These are phyloP conservation scores for Colletotrichum cuscutae DNA, from an alignment of 2,329 filamentous ascomycete genomes.

Conservation along the genomic window DNA sequence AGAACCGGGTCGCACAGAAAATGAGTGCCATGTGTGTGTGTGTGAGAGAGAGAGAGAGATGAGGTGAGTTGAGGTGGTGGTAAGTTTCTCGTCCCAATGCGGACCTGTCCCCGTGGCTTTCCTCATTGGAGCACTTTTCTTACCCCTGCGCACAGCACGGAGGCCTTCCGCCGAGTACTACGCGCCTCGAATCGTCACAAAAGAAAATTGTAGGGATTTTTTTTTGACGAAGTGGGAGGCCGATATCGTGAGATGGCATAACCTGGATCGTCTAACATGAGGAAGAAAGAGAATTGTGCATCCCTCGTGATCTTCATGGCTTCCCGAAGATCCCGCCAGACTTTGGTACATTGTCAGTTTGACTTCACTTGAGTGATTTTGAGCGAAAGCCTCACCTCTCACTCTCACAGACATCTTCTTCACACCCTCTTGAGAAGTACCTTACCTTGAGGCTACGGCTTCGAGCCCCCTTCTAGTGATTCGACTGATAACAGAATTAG, in stretches of 20 bases:
- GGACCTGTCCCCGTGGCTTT: constrained; percentile 4
- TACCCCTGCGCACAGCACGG: constrained; percentile 20
- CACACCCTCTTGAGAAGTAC: background rate
- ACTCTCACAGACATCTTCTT: background rate
- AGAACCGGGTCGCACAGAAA: constrained; percentile 7
- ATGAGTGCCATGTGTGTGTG: background rate
- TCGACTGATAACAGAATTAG: background rate
- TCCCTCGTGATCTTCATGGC: constrained; percentile 20
- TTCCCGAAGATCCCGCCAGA: constrained; percentile 34
- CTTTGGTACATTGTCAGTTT: background rate
- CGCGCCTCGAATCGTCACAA: constrained; percentile 20
- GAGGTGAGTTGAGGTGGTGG: background rate
- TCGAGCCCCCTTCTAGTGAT: background rate
- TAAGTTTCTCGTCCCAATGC: constrained; percentile 4
- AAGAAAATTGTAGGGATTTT: background rate
- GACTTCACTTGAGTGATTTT: background rate
- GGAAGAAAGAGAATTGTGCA: background rate
- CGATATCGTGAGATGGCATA: constrained; percentile 11
- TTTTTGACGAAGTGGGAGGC: background rate
- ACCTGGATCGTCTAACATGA: constrained; percentile 5
- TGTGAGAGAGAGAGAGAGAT: background rate
- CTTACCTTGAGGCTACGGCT: no score
- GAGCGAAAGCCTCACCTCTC: background rate
- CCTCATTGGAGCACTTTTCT: constrained; percentile 32
- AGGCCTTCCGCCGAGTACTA: constrained; percentile 31